phyloP scores from a whole-genome alignment of 73 alveolate genomes.

The Symbiodinium pilosum region DNA sequence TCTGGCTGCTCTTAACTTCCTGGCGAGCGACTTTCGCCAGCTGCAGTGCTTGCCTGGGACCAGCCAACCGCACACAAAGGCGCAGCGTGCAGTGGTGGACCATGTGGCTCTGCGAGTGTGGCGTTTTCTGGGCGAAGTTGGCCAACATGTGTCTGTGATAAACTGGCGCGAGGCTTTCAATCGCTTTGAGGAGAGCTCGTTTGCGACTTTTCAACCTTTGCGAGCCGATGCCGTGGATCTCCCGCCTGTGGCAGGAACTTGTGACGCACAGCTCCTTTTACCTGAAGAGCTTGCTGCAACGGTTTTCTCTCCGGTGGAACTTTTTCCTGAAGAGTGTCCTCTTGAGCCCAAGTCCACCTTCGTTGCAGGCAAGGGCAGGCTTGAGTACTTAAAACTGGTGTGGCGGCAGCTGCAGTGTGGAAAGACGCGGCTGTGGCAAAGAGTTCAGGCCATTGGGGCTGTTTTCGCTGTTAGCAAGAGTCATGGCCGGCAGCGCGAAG shows the following conservation, averaged over 20 bases:
- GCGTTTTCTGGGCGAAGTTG: background rate
- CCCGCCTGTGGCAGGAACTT: background rate
- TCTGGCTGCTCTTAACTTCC: background rate
- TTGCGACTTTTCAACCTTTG: background rate
- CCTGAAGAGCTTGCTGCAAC: background rate
- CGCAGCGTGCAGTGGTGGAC: background rate
- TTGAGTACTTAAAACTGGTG: background rate
- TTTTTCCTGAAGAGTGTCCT: background rate
- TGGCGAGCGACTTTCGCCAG: background rate
- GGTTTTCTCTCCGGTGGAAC: background rate
- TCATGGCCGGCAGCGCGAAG: conserved; percentile 19
- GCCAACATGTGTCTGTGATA: too few relatives aligned
- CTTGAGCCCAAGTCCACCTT: too few relatives aligned
- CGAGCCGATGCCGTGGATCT: background rate
- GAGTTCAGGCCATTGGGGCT: background rate
- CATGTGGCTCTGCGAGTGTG: background rate
- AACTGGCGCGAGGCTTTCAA: background rate
- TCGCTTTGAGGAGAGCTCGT: background rate
- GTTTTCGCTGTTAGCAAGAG: conserved; percentile 26
- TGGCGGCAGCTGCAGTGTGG: conserved; percentile 29
- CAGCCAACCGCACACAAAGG: background rate
- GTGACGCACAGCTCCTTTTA: background rate
- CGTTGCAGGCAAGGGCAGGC: background rate
- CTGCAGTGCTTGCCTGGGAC: background rate
- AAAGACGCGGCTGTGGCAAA: background rate